phyloP scores from a whole-genome alignment of 1,139 yeast species.

The Zhuliangozyma blackwelliae region DNA sequence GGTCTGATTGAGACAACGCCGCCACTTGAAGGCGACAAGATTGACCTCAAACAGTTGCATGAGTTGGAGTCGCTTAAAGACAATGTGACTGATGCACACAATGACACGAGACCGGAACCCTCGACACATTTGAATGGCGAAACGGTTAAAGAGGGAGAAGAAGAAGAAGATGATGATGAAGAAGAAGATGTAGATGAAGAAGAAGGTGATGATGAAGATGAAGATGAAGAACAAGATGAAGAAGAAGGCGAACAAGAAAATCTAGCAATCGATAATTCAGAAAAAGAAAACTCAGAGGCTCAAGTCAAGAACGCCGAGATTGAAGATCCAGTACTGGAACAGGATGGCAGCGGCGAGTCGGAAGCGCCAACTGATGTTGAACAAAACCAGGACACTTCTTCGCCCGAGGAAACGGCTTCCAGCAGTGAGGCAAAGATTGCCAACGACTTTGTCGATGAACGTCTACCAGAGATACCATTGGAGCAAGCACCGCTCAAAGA shows the following conservation, averaged over 20 bases:
- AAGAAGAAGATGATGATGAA: slow-evolving; percentile 8
- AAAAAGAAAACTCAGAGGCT: neutral
- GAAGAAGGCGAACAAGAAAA: neutral
- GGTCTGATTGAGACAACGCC: neutral
- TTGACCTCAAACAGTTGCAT: slow-evolving; percentile 8
- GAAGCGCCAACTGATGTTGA: too few relatives aligned
- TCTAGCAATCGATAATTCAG: slow-evolving; percentile 1
- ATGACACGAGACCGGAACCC: slow-evolving; percentile 4
- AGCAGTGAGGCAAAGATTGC: too few relatives aligned
- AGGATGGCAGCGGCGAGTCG: neutral
- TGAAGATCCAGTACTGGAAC: slow-evolving; percentile 3
- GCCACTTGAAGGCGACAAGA: neutral
- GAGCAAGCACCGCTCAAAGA: too few relatives aligned
- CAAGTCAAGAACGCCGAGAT: slow-evolving; percentile 9
- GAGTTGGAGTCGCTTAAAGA: slow-evolving; percentile 3
- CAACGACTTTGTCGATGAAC: too few relatives aligned
- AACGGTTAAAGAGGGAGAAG: neutral
- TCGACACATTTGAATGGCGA: slow-evolving; percentile 5
- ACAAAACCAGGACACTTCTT: too few relatives aligned
- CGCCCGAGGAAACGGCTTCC: too few relatives aligned
- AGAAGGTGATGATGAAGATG: slow-evolving; percentile 4
- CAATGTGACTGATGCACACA: neutral
- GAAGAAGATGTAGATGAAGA: slow-evolving; percentile 4
- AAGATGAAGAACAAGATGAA: slow-evolving; percentile 2
- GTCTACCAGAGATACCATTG: too few relatives aligned